Evolutionary conservation across 129 eudicot species (phyloP).

Genomic region (Flaveria robusta): DNA sequence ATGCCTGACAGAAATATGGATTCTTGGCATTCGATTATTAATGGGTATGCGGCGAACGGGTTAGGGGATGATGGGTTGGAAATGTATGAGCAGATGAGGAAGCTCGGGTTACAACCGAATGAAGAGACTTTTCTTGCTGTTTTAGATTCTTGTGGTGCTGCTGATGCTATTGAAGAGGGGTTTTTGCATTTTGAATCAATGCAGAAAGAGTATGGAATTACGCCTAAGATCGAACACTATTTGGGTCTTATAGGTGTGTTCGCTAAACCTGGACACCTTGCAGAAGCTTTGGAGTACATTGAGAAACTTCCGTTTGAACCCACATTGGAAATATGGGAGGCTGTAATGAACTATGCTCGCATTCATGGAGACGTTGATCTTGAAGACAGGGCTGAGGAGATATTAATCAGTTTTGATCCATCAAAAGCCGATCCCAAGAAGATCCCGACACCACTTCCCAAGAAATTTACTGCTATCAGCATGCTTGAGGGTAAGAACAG

Average conservation of each 20-base stretch:
- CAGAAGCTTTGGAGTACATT: constrained; percentile 39
- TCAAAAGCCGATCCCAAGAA: constrained; percentile 36
- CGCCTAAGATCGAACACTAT: constrained; percentile 34
- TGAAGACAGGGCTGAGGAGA: constrained; percentile 43
- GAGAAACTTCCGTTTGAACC: constrained; percentile 39
- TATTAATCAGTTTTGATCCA: constrained; percentile 28
- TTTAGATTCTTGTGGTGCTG: constrained; percentile 42
- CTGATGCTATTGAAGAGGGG: constrained; percentile 44
- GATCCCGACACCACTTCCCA: constrained; percentile 41
- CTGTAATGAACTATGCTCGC: constrained; percentile 39
- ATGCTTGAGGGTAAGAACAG: constrained; percentile 45
- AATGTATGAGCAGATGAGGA: constrained; percentile 45
- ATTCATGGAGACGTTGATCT: constrained; percentile 43
- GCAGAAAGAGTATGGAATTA: constrained; percentile 38
- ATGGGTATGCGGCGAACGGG: constrained; percentile 40
- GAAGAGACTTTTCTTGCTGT: constrained; percentile 39
- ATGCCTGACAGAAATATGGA: constrained; percentile 37
- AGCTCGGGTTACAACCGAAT: constrained; percentile 25
- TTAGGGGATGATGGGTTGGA: constrained; percentile 41
- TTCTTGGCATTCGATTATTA: constrained; percentile 36
- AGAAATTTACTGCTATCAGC: constrained; percentile 32
- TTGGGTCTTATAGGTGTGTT: constrained; percentile 29
- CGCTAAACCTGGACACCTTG: constrained; percentile 38
- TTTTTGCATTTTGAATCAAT: constrained; percentile 42
- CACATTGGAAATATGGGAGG: constrained; percentile 37